Conservation (phyloP, 2,329 filamentous ascomycete species). For the Aquanectria penicillioides region DNA sequence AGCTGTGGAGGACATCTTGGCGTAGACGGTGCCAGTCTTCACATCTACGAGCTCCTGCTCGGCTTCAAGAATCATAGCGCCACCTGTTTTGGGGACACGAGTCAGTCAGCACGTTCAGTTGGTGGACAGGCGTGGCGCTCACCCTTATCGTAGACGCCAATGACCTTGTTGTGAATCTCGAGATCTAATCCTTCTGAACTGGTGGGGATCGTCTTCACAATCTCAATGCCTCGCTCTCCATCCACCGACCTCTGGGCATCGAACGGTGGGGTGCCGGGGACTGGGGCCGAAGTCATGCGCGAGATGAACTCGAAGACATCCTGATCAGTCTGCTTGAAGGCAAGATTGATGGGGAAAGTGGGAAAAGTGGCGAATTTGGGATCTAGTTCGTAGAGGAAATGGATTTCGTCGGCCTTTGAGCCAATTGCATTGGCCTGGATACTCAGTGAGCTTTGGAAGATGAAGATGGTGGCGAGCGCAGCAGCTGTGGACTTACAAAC, state of each 20-base stretch:
- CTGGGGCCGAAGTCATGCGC: conserved; percentile 44
- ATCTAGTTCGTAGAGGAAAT: conserved; percentile 57
- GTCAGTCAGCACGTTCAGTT: neutral
- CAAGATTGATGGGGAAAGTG: conserved; percentile 57
- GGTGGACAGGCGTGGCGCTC: neutral
- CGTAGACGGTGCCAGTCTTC: conserved; percentile 50
- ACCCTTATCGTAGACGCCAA: conserved; percentile 58
- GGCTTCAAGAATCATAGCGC: conserved; percentile 54
- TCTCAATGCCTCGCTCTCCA: conserved; percentile 52
- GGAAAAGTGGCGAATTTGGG: conserved; percentile 56
- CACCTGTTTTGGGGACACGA: conserved; percentile 36
- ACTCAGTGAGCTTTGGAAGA: neutral
- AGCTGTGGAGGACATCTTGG: conserved; percentile 50
- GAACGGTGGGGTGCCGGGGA: conserved; percentile 53
- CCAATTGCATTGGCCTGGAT: conserved; percentile 52
- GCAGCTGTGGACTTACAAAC: conserved; percentile 30
- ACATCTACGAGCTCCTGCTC: conserved; percentile 52
- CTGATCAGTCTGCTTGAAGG: conserved; percentile 56
- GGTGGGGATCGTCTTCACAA: conserved; percentile 49
- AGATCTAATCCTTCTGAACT: conserved; percentile 49
- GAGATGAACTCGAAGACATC: conserved; percentile 56
- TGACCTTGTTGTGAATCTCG: conserved; percentile 51
- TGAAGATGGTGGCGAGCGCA: neutral
- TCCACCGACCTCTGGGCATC: conserved; percentile 54
- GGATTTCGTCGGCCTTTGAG: conserved; percentile 50